Base-by-base conservation (phyloP, 1,284 basidiomycete species). In the Trichosporon ovoides region DNA sequence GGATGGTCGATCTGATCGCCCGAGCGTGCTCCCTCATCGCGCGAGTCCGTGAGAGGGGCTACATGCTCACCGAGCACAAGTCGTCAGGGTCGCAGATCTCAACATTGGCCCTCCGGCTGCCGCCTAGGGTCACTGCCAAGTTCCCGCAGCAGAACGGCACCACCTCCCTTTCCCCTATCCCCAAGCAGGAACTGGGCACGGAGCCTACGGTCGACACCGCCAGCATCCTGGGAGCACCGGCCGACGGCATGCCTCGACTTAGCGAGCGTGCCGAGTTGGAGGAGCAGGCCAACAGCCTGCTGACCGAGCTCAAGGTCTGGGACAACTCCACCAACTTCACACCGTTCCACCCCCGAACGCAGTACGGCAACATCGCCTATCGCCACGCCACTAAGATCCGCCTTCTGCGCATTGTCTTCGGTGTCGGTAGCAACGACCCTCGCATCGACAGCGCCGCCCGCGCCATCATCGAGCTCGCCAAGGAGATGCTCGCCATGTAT, bases 1-100 rank as follows among this genome's bases (percentile, higher is more conserved):
- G 68, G 3, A 72, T 74, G 67, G 71, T 74, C 11, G 72, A 73
- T 53, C 59, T 76, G 24, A 71, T 76, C n/a, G 68, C 73, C 33
- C 52, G 69, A 66, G 62, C 67, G 14, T 72, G 70, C 55, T 65
- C 64, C 2, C 63, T 71, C 7, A 67, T 71, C 22, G 63, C 68
- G 13, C 62, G 63, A 7, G 63, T 68, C 3, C 61, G 63, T 33
- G 57, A 63, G 11, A 24, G 50, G 12, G 60, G 62, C 18, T 58
- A 56, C 54, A 38, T 58, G 12, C 59, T 68, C 9, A 53, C 52
- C 28, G 63, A 64, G 56, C 63, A 64, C 36, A 56, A 54, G 38
- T 35, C 53, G 1, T 28, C 43, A 28, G 56, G 55, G 28, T 49
- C 59, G 9, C 57, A 64, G 38, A 53, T 64, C 35, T 59, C 52